Evolutionary conservation across 1,284 basidiomycete genomes (phyloP), one percentile per base, ranked within the genome.

Genomic region (Takashimella tepidaria): DNA sequence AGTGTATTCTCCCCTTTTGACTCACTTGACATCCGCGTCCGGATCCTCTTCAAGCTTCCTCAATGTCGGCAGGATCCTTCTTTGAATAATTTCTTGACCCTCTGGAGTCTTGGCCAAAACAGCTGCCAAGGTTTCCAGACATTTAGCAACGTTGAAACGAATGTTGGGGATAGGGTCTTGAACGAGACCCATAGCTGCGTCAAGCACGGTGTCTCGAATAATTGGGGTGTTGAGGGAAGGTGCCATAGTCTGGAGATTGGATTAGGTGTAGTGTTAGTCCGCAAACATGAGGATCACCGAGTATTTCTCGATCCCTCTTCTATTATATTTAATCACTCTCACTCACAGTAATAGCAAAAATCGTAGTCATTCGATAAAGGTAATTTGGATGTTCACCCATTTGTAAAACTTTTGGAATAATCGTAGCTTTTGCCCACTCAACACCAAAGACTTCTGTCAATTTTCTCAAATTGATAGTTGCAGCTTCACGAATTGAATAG

Each of bases 361-460:
- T 92, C 23, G 96, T 98, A 6, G 96, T 99, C 92, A 99, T 97
- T 67, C 96, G 83, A 78, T 92, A 97, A 37, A 98, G 82, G 76
- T 98, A 98, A 75, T 97, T 99, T 21, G 91, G 90, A 78, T 98
- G 93, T 58, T 87, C 84, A 13, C 92, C 93, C 96, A 98, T 98
- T 56, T 88, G 89, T 70, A 98, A 86, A 40, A 99, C 92, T 77
- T 97, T 97, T 21, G 96, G 96, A 50, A 98, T 89, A 70, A 99
- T 98, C 40, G 92, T 87, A 55, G 83, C 81, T 72, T 86, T 87
- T 37, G 96, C 92, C 96, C 96, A 99, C 16, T 97, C 93, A 21
- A 98, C 92, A 44, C 96, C 96, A 69, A 99, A 99, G 5, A 98
- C 96, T 66, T 98, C 96, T 4, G 95, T 97, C 65, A 99, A 79